phyloP scores from a whole-genome alignment of 805 yeast genomes.

The Maudiozyma turicensis region DNA sequence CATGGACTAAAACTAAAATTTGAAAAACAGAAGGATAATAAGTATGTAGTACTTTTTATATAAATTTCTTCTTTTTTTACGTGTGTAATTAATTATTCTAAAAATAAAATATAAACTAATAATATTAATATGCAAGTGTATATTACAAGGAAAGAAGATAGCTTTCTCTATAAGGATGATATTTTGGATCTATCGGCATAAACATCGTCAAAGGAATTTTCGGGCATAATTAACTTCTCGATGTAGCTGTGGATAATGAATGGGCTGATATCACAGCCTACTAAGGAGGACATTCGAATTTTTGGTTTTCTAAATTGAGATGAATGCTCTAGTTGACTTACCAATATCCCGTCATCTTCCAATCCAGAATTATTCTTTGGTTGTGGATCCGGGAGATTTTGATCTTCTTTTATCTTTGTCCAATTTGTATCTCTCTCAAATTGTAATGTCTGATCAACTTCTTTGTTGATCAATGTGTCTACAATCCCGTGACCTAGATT shows the following conservation, averaged over 20 bases:
- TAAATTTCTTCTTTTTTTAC: neutral
- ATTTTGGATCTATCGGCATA: neutral
- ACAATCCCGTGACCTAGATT: slow-evolving; percentile 18
- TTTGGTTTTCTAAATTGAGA: slow-evolving; percentile 9
- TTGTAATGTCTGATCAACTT: slow-evolving; percentile 7
- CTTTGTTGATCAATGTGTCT: neutral
- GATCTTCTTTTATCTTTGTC: slow-evolving; percentile 22
- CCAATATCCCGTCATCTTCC: neutral
- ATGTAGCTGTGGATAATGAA: slow-evolving; percentile 33
- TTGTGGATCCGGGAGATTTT: slow-evolving; percentile 10
- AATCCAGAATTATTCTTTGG: neutral
- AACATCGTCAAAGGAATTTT: neutral
- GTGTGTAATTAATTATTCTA: neutral
- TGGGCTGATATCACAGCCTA: slow-evolving; percentile 34
- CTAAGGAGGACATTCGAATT: slow-evolving; percentile 28
- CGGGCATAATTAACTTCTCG: slow-evolving; percentile 11
- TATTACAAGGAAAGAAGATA: neutral
- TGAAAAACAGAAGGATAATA: neutral
- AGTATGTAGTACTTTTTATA: neutral
- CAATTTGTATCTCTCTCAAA: slow-evolving; percentile 27
- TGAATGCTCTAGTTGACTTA: neutral
- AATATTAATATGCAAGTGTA: neutral
- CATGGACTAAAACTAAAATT: slow-evolving; percentile 4
- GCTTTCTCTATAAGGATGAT: neutral
- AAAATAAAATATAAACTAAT: neutral